Evolutionary conservation across 2,329 filamentous ascomycete genomes (phyloP).

Genomic region (Ampelomyces quisqualis): DNA sequence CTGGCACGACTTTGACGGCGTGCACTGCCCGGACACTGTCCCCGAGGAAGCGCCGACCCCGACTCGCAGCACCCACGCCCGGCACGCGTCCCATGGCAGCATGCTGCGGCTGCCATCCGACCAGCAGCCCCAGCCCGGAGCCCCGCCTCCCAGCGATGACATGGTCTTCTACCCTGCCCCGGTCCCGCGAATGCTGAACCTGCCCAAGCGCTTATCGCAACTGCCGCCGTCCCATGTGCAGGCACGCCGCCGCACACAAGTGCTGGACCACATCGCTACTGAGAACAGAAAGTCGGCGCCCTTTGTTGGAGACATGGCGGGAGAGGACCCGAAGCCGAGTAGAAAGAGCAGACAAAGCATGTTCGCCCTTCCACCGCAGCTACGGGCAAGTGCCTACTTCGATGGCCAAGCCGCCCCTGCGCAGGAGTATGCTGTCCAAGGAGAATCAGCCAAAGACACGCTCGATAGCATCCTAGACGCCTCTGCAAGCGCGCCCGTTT

Average conservation of each 20-base stretch:
- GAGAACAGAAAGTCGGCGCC: slow-evolving; percentile 56
- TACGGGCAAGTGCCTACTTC: slow-evolving; percentile 90
- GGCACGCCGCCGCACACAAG: slow-evolving; percentile 71
- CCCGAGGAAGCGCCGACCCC: slow-evolving; percentile 32
- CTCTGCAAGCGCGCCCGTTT: slow-evolving; percentile 82
- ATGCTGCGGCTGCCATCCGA: slow-evolving; percentile 54
- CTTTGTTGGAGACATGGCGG: slow-evolving; percentile 8
- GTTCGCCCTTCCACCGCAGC: slow-evolving; percentile 71
- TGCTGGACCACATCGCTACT: slow-evolving; percentile 64
- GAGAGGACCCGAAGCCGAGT: slow-evolving; percentile 17
- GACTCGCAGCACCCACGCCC: slow-evolving; percentile 25
- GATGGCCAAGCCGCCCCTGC: slow-evolving; percentile 60
- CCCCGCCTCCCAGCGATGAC: slow-evolving; percentile 65
- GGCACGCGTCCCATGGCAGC: slow-evolving; percentile 22
- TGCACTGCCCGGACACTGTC: slow-evolving; percentile 63
- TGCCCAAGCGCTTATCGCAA: slow-evolving; percentile 84
- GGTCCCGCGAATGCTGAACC: slow-evolving; percentile 88
- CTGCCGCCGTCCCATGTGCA: slow-evolving; percentile 63
- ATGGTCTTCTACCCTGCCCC: slow-evolving; percentile 97
- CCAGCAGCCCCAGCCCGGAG: slow-evolving; percentile 21
- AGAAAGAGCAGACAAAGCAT: slow-evolving; percentile 45
- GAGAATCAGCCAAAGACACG: slow-evolving; percentile 82
- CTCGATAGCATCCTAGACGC: slow-evolving; percentile 91
- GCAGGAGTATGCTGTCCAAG: slow-evolving; percentile 60
- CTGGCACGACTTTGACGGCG: slow-evolving; percentile 80